These are phyloP conservation scores for Podila epigama DNA, from an alignment of 192 early-diverging fungal species.

Conservation along the genomic window DNA sequence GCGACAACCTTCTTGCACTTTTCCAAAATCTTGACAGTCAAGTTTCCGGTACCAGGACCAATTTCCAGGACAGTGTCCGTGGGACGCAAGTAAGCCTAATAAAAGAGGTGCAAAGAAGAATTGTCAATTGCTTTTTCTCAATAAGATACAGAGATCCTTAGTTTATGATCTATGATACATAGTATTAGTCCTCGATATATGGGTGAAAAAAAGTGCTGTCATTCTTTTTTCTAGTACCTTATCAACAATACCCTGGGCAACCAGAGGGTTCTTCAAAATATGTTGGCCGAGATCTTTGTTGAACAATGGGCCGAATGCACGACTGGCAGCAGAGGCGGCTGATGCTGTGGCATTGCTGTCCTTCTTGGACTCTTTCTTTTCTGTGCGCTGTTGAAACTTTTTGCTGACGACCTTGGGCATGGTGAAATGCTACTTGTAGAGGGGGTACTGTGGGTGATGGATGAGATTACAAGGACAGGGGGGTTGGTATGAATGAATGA, in stretches of 20 bases:
- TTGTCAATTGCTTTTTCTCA: no score
- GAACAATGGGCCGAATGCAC: constrained; percentile 87
- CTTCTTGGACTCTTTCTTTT: constrained; percentile 43
- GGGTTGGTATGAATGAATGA: neutral
- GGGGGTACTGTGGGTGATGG: neutral
- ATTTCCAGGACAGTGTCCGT: constrained; percentile 91
- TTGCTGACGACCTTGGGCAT: constrained; percentile 44
- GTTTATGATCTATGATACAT: no score
- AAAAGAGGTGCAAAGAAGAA: neutral
- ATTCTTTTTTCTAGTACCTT: no score
- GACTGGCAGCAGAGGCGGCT: constrained; percentile 39
- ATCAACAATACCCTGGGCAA: constrained; percentile 95
- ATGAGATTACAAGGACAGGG: neutral
- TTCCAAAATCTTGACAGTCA: constrained; percentile 93
- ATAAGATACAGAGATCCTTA: no score
- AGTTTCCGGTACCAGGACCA: constrained; percentile 98
- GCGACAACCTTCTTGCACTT: constrained; percentile 93
- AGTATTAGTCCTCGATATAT: no score
- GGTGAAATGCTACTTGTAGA: neutral
- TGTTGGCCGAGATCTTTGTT: constrained; percentile 99
- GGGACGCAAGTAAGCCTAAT: constrained; percentile 58
- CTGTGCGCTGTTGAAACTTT: constrained; percentile 26
- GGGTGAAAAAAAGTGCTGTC: constrained; percentile 26
- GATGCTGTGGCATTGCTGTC: constrained; percentile 24
- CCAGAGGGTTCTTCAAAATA: constrained; percentile 97